Conservation (phyloP, 1,284 basidiomycete genomes). For the Pseudozyma flocculosa region DNA sequence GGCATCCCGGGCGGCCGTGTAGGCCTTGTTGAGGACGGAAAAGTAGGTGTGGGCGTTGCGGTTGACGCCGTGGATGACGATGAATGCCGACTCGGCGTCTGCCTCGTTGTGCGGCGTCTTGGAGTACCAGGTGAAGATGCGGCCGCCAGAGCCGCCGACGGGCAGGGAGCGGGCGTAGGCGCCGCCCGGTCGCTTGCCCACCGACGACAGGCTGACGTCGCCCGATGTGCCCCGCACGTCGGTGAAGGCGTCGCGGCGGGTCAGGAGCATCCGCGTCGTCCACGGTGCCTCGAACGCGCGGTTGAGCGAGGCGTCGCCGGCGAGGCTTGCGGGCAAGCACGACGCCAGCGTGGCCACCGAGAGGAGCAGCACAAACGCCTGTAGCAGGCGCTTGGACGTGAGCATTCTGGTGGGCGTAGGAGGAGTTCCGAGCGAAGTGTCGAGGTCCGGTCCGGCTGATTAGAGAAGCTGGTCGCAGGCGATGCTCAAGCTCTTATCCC, state of each 20-base stretch:
- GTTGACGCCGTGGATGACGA: slow-evolving; percentile 42
- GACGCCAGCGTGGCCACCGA: too few relatives aligned
- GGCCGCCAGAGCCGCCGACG: slow-evolving; percentile 1
- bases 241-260: slow-evolving; percentile 22
- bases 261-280: too few relatives aligned
- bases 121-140: slow-evolving; percentile 38
- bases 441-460: too few relatives aligned
- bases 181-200: slow-evolving; percentile 9
- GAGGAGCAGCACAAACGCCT: too few relatives aligned
- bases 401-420: too few relatives aligned
- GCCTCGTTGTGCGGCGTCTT: slow-evolving; percentile 29
- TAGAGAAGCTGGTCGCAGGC: too few relatives aligned
- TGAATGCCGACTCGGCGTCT: slow-evolving; percentile 31
- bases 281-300: too few relatives aligned
- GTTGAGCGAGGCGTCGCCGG: too few relatives aligned
- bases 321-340: too few relatives aligned
- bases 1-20: slow-evolving; percentile 12
- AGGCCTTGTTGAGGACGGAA: slow-evolving; percentile 27
- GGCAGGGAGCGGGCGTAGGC: slow-evolving; percentile 16
- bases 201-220: slow-evolving; percentile 4
- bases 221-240: slow-evolving; percentile 12
- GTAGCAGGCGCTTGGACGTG: too few relatives aligned
- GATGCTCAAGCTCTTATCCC: too few relatives aligned
- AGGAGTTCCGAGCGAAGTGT: too few relatives aligned
- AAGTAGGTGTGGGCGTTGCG: slow-evolving; percentile 43